These are phyloP conservation scores for Agrocybe pediades DNA, from an alignment of 768 basidiomycete species.

Conservation along the genomic window DNA sequence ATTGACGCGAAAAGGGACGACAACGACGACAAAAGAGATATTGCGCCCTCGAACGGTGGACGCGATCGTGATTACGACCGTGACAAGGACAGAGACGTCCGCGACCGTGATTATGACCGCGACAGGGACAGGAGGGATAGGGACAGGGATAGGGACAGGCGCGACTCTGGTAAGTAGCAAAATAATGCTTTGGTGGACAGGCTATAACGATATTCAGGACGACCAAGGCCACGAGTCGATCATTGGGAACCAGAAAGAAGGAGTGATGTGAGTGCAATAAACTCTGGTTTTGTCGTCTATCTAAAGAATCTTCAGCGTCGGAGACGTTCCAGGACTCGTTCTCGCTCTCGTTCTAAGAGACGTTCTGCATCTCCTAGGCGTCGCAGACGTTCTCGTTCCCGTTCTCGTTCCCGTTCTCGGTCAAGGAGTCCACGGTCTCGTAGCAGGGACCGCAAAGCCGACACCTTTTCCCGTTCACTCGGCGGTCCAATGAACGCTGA, in stretches of 20 bases:
- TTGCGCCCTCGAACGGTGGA: too few species aligned
- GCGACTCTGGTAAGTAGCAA: conserved; percentile 56
- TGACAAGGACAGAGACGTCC: conserved; percentile 45
- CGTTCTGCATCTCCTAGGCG: conserved; percentile 68
- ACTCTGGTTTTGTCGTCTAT: conserved; percentile 22
- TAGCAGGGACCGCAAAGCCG: conserved; percentile 63
- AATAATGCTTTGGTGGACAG: not conserved
- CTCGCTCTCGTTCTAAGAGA: conserved; percentile 20
- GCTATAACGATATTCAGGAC: conserved; percentile 10
- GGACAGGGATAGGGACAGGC: too few species aligned
- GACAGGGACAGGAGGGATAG: too few species aligned
- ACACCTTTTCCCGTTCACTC: conserved; percentile 76
- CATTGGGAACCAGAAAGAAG: conserved; percentile 86
- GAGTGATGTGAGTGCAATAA: conserved; percentile 74
- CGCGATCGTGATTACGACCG: conserved; percentile 35
- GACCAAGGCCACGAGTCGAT: conserved; percentile 53
- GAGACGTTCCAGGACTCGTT: conserved; percentile 67
- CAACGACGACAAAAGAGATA: conserved; percentile 43
- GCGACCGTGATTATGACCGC: conserved; percentile 32
- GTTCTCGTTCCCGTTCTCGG: conserved; percentile 54
- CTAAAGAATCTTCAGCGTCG: conserved; percentile 46
- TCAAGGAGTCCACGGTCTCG: conserved; percentile 63
- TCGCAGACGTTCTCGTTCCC: conserved; percentile 52
- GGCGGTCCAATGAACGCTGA: conserved; percentile 90
- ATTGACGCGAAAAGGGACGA: conserved; percentile 46